phyloP scores from a whole-genome alignment of 148 eudicot genomes.

The Persicaria maculosa region DNA sequence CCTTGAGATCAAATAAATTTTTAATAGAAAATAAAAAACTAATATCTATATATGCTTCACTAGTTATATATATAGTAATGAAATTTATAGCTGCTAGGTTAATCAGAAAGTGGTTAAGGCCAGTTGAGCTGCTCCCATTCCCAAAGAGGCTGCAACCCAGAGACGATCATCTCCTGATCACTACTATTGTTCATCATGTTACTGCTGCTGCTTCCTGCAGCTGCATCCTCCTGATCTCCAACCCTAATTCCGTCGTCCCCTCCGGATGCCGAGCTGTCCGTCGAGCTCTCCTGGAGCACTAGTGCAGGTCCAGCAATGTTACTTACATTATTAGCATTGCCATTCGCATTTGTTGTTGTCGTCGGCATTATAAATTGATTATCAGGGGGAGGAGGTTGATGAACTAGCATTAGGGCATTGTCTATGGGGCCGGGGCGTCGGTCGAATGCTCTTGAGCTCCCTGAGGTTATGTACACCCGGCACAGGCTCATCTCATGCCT shows the following conservation, averaged over 20 bases:
- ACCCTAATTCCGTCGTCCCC: not conserved
- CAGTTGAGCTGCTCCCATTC: constrained; percentile 6
- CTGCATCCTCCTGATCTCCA: not conserved
- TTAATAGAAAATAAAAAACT: too few relatives aligned
- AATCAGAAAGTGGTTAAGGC: not conserved
- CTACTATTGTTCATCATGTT: not conserved
- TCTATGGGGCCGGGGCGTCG: constrained; percentile 2
- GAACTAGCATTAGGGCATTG: too few relatives aligned
- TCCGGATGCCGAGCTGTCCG: not conserved
- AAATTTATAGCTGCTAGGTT: too few relatives aligned
- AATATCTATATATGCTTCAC: too few relatives aligned
- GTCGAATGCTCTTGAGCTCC: constrained; percentile 11
- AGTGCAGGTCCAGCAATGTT: not conserved
- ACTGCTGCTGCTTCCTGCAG: not conserved
- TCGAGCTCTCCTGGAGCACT: not conserved
- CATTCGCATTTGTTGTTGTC: not conserved
- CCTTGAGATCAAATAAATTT: too few relatives aligned
- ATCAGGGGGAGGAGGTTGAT: not conserved
- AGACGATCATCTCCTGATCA: not conserved
- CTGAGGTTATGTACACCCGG: constrained; percentile 9
- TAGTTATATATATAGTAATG: too few relatives aligned
- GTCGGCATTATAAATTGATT: not conserved
- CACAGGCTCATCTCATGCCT: constrained; percentile 12
- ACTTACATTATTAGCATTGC: not conserved
- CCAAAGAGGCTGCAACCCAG: constrained; percentile 6